Evolutionary conservation across 1,284 basidiomycete species (phyloP).

Genomic region (Ceratobasidium sp.): DNA sequence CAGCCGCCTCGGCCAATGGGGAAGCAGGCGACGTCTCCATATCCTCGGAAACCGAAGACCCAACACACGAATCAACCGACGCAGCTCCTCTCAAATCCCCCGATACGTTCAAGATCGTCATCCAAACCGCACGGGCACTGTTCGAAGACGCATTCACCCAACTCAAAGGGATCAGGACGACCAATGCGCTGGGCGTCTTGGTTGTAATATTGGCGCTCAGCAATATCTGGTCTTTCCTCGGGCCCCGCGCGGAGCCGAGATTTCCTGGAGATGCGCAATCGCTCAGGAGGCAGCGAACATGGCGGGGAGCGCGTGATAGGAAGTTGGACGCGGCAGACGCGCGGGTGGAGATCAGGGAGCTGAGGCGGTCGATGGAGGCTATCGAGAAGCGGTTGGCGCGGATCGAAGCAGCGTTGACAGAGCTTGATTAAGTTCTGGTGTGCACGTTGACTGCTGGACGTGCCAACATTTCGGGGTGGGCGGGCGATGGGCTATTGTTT

Average conservation of each 20-base stretch:
- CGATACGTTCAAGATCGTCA: neutral
- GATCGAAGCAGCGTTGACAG: conserved; percentile 58
- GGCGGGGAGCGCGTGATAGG: conserved; percentile 10
- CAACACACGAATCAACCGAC: conserved; percentile 59
- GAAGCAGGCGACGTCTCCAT: conserved; percentile 39
- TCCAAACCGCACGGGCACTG: neutral
- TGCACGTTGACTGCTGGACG: neutral
- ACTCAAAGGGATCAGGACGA: conserved; percentile 16
- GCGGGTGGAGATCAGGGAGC: conserved; percentile 65
- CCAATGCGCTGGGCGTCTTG: conserved; percentile 61
- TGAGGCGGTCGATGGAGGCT: conserved; percentile 66
- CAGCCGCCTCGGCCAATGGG: conserved; percentile 53
- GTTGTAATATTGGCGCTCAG: conserved; percentile 78
- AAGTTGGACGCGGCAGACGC: conserved; percentile 55
- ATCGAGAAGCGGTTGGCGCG: conserved; percentile 67
- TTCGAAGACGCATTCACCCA: conserved; percentile 23
- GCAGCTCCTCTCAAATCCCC: conserved; percentile 65
- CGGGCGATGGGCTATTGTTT: neutral
- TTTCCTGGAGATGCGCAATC: conserved; percentile 67
- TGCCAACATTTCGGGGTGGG: neutral
- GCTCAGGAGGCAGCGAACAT: conserved; percentile 3
- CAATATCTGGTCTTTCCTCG: conserved; percentile 76
- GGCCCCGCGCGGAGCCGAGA: conserved; percentile 62
- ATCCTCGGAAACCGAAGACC: conserved; percentile 20
- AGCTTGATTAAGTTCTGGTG: conserved; percentile 19